These are phyloP conservation scores for Zygosaccharomyces bailii DNA, from an alignment of 805 yeast species.

Conservation along the genomic window DNA sequence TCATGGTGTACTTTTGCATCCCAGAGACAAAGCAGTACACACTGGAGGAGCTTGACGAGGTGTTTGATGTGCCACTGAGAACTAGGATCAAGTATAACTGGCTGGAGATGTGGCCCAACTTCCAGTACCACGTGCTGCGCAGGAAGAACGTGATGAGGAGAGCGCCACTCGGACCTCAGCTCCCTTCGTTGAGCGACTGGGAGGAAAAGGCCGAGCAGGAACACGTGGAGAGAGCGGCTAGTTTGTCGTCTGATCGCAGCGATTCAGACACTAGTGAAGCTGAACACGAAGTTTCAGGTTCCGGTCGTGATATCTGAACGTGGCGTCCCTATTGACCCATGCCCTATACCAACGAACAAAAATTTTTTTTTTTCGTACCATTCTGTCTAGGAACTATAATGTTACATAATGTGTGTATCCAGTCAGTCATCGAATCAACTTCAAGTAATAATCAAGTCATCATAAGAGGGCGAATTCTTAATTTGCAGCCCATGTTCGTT, in stretches of 20 bases:
- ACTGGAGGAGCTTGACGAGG: slow-evolving; percentile 68
- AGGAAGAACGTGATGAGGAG: slow-evolving; percentile 44
- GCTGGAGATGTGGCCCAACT: slow-evolving; percentile 39
- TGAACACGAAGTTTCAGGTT: too few species aligned
- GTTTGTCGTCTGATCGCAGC: background rate
- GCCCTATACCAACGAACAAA: too few species aligned
- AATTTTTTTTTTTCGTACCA: slow-evolving; percentile 6
- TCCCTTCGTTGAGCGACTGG: slow-evolving; percentile 43
- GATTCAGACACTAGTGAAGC: background rate
- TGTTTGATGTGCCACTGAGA: slow-evolving; percentile 55
- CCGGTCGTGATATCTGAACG: too few species aligned
- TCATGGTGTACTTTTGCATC: slow-evolving; percentile 64
- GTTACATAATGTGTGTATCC: background rate
- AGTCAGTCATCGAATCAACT: too few species aligned
- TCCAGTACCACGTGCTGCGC: slow-evolving; percentile 49
- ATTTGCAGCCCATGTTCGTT: slow-evolving; percentile 75
- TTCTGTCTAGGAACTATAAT: background rate
- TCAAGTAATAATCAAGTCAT: slow-evolving; percentile 26
- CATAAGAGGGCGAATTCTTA: slow-evolving; percentile 42
- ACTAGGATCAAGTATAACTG: slow-evolving; percentile 53
- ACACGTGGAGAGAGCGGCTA: slow-evolving; percentile 2
- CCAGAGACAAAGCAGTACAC: slow-evolving; percentile 68
- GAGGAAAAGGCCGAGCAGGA: slow-evolving; percentile 47
- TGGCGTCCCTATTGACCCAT: too few species aligned
- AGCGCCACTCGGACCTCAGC: slow-evolving; percentile 55